These are phyloP conservation scores for Suhomyces chickasaworum DNA, from an alignment of 1,139 yeast species.

Conservation along the genomic window DNA sequence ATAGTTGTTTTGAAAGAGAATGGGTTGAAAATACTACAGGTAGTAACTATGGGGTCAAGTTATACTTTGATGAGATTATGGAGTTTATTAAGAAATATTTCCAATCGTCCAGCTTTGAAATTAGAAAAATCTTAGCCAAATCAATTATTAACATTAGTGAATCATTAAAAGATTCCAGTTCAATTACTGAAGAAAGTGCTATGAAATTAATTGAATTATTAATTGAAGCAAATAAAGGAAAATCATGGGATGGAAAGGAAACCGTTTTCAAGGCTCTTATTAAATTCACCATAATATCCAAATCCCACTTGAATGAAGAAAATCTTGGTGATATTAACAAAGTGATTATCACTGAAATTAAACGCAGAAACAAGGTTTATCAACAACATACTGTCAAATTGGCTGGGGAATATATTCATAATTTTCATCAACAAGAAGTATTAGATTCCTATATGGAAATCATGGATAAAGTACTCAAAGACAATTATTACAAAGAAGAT, in stretches of 20 bases:
- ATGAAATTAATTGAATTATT: slow-evolving; percentile 54
- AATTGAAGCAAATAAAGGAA: slow-evolving; percentile 67
- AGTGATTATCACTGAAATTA: slow-evolving; percentile 60
- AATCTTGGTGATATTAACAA: slow-evolving; percentile 41
- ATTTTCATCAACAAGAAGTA: slow-evolving; percentile 41
- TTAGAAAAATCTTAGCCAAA: slow-evolving; percentile 72
- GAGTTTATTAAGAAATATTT: slow-evolving; percentile 52
- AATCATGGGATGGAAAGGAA: slow-evolving; percentile 91
- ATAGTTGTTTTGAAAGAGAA: slow-evolving; percentile 56
- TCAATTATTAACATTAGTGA: slow-evolving; percentile 66
- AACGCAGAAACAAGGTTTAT: slow-evolving; percentile 67
- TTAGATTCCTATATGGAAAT: slow-evolving; percentile 42
- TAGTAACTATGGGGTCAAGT: slow-evolving; percentile 66
- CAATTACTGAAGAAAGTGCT: slow-evolving; percentile 28
- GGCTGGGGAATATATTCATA: slow-evolving; percentile 50
- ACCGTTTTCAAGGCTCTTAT: slow-evolving; percentile 70
- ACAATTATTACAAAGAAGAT: slow-evolving; percentile 26
- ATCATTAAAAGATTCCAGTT: slow-evolving; percentile 36
- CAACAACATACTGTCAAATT: slow-evolving; percentile 54
- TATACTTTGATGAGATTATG: slow-evolving; percentile 75
- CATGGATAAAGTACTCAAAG: slow-evolving; percentile 37
- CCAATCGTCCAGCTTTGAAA: slow-evolving; percentile 59
- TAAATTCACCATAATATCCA: slow-evolving; percentile 52
- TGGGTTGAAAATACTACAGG: slow-evolving; percentile 85
- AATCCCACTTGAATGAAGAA: slow-evolving; percentile 27